These are phyloP conservation scores for Candida sonorensis DNA, from an alignment of 805 yeast genomes.

Conservation along the genomic window DNA sequence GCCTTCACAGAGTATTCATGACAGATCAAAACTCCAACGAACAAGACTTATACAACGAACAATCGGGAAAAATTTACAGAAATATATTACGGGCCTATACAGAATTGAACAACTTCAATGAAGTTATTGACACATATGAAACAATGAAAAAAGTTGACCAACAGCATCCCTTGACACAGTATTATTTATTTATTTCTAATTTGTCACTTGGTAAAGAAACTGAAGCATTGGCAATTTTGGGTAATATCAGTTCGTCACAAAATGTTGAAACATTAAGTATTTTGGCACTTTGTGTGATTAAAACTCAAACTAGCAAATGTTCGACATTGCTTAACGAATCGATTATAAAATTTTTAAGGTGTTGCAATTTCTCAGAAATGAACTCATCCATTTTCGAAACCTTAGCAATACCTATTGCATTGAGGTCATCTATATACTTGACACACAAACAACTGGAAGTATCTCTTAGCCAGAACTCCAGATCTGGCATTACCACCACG, in stretches of 20 bases:
- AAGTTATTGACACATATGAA: slow-evolving; percentile 17
- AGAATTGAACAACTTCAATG: slow-evolving; percentile 13
- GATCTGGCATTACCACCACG: too few relatives aligned
- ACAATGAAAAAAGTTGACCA: slow-evolving; percentile 19
- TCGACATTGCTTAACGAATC: slow-evolving; percentile 2
- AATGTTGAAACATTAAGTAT: slow-evolving; percentile 4
- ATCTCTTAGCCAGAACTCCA: slow-evolving; percentile 1
- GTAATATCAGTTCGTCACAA: slow-evolving; percentile 1
- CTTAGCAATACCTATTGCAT: slow-evolving; percentile 7
- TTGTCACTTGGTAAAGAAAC: slow-evolving; percentile 6
- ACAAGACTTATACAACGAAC: slow-evolving; percentile 20
- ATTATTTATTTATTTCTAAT: slow-evolving; percentile 24
- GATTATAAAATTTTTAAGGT: slow-evolving; percentile 3
- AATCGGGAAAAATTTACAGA: slow-evolving; percentile 31
- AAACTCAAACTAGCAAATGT: slow-evolving; percentile 18
- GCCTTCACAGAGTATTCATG: slow-evolving; percentile 7
- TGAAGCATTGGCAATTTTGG: slow-evolving; percentile 1
- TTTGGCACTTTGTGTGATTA: slow-evolving; percentile 26
- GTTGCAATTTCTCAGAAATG: not conserved
- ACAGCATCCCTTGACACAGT: slow-evolving; percentile 24
- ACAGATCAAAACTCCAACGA: slow-evolving; percentile 1
- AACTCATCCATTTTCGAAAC: not conserved
- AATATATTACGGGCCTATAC: slow-evolving; percentile 27
- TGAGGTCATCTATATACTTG: slow-evolving; percentile 11
- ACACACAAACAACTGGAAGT: slow-evolving; percentile 9